Conservation (phyloP, 75 land plant species). For the Sequoiadendron giganteum region DNA sequence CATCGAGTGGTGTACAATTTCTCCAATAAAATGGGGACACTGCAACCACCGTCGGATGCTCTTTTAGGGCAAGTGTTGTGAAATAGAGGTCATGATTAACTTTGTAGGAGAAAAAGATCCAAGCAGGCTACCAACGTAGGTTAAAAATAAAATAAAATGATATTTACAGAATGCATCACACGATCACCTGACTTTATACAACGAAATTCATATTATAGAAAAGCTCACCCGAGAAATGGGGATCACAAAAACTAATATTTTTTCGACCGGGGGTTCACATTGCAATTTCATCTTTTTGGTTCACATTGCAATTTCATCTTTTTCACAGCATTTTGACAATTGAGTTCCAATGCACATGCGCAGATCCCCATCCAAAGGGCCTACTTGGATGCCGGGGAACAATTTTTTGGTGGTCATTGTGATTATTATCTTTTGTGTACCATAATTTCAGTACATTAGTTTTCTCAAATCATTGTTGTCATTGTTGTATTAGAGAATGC, state of each 20-base stretch:
- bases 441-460: not conserved
- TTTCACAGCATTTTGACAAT: not conserved
- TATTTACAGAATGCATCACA: no score
- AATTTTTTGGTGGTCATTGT: not conserved
- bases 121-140: not conserved
- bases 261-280: not conserved
- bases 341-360: conserved; percentile 2
- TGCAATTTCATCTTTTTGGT: not conserved
- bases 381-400: not conserved
- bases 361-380: not conserved
- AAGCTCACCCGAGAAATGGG: not conserved
- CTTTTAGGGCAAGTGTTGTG: no score
- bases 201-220: not conserved
- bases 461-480: not conserved
- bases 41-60: not conserved
- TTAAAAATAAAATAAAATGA: not conserved
- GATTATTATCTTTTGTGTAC: not conserved
- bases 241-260: not conserved
- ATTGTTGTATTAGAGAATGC: not conserved
- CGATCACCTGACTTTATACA: not conserved
- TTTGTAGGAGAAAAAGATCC: not conserved
- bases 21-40: not conserved
- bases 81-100: not conserved
- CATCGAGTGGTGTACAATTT: not conserved
- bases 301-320: not conserved